Base-by-base conservation (phyloP, 108 stramenopile genomes). In the Cyclotella sp. region DNA sequence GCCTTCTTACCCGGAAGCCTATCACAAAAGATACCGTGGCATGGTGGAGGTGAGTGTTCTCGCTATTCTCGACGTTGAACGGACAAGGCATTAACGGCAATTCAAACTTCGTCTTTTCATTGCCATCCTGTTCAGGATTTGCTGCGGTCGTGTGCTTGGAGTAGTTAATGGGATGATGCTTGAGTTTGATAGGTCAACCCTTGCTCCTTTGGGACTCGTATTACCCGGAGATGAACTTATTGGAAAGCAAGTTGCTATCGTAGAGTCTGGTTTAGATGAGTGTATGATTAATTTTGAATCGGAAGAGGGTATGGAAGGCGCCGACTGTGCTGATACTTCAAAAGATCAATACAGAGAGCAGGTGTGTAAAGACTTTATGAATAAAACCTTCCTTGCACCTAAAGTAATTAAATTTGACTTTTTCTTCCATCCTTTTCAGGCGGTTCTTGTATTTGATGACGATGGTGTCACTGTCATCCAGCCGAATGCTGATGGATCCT, bases 161-260 rank as follows among this genome's bases (percentile, higher is more conserved):
- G 87, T 88, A 4, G 91, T 91, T 22, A 89, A 91, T 44, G 79
- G 89, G 34, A 88, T 86, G 91, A 66, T 92, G 73, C 80, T 91
- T 18, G 90, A 93, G 76, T 93, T 90, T 55, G 92, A 93, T 65
- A 70, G 68, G n/a, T 72, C 70, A 30, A 87, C 88, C 0, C 78
- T 93, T 19, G 87, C 90, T 19, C 92, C 92, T 13, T 57, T 93
- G 30, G 92, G 92, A 16, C 68, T 93, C 15, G 92, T 93, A 41
- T 70, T 89, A 28, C 77, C 78, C 19, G 62, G 42, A 3, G 83
- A 90, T 42, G 82, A 89, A 77, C 70, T 91, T 13, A 2, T 68
- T 19, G 89, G 85, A 0, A 71, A 88, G 24, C 82, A 87, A 26
- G 82, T 89, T 7, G 81, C 88, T 0, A 83, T 88, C 40, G 58